Percentiles rank a stretch among this genome's conserved stretches.
Evolutionary conservation across 2,329 filamentous ascomycete species (phyloP).

Genomic region (Chaetoscypha palmicola): DNA sequence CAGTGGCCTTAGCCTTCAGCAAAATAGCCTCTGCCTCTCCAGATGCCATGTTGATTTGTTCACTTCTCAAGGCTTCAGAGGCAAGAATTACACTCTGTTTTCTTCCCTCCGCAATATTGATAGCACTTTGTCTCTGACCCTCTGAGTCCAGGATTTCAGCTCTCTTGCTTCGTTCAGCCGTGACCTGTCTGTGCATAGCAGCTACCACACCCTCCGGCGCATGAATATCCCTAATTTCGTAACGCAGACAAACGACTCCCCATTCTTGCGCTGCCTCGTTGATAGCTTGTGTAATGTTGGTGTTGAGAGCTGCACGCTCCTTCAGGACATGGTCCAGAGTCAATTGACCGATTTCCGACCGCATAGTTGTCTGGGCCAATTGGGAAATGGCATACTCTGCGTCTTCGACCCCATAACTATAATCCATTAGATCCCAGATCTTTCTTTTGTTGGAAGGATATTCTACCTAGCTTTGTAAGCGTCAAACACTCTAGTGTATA

Average conservation of each 20-base stretch:
- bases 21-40: constrained; percentile 94
- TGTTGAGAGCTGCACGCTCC: constrained; percentile 91
- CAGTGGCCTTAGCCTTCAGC: constrained; percentile 79
- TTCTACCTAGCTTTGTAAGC: constrained; percentile 90
- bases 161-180: constrained; percentile 92
- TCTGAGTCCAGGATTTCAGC: constrained; percentile 97
- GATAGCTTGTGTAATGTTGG: constrained; percentile 97
- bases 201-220: constrained; percentile 88
- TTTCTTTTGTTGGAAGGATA: neutral
- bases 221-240: constrained; percentile 98
- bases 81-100: constrained; percentile 97
- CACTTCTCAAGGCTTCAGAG: constrained; percentile 80
- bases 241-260: constrained; percentile 92
- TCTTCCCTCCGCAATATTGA: constrained; percentile 96
- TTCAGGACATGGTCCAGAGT: constrained; percentile 96
- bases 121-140: constrained; percentile 91
- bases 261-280: constrained; percentile 96
- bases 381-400: constrained; percentile 98
- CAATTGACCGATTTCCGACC: constrained; percentile 93
- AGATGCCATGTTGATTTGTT: constrained; percentile 86
- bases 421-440: neutral
- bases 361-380: constrained; percentile 97
- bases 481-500: constrained; percentile 95
- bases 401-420: constrained; percentile 93
- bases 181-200: constrained; percentile 97